Evolutionary conservation across 495 filamentous ascomycete genomes (phyloP), one percentile per base, ranked within the genome.

Genomic region (Massariosphaeria phaeospora): DNA sequence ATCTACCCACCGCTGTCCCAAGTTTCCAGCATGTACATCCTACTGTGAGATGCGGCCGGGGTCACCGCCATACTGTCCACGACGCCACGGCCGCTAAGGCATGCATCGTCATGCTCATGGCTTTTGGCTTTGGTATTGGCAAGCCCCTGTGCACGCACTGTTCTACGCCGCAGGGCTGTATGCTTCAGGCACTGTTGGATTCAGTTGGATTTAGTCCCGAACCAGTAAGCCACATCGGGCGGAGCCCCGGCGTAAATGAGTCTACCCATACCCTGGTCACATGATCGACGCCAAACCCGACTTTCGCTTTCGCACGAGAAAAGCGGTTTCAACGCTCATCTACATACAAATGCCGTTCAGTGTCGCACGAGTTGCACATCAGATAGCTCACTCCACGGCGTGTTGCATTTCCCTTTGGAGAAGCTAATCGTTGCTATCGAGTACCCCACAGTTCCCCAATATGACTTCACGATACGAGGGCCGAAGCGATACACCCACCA

Each of bases 391-490:
- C 13, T 23, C n/a, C 24, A 3, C 5, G 35, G 35, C 24, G 7
- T 23, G 8, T 40, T 40, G 8, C 17, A 21, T 17, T n/a, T 36
- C 3, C 4, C 12, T 40, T 40, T 23, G 12, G 17, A 17, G 15
- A 20, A 3, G 5, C 7, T 5, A 21, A 40, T n/a, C n/a, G n/a
- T n/a, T n/a, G n/a, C n/a, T n/a, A n/a, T n/a, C n/a, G n/a, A n/a
- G n/a, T 40, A 40, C 38, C 17, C 20, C 3, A 5, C 17, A 23
- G 2, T 21, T 21, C 15, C 6, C 20, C 8, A 40, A 40, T 3
- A 58, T 58, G 55, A 36, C 55, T 47, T 51, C 55, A 23, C 21
- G 26, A 25, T 50, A 49, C 46, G 54, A 57, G 8, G 36, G 36
- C 17, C 47, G 56, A 34, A 25, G 29, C 11, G 56, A 59, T 27